A percentile compares a stretch with the other conserved stretches of the same genome.
These are phyloP conservation scores for Naegleria lovaniensis DNA, from an alignment of 208 protist genomes.

Conservation along the genomic window DNA sequence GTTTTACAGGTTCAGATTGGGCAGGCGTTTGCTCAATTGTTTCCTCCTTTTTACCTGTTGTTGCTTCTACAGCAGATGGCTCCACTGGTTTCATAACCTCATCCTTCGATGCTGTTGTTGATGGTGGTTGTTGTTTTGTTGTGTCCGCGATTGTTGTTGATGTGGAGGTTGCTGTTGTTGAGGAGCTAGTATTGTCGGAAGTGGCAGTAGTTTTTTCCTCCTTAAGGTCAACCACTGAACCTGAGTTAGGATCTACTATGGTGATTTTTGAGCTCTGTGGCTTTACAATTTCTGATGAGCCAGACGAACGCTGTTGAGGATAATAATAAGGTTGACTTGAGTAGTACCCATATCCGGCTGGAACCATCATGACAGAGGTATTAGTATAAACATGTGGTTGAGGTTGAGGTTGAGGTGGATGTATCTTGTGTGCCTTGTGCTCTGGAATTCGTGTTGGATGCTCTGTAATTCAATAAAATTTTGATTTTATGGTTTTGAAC, in stretches of 20 bases:
- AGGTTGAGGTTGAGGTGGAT: not conserved
- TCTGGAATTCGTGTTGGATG: not conserved
- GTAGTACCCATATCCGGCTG: not conserved
- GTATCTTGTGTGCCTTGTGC: not conserved
- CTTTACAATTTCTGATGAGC: not conserved
- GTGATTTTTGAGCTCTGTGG: not conserved
- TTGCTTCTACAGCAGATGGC: not conserved
- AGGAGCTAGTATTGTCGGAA: not conserved
- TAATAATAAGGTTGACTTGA: not conserved
- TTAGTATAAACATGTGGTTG: not conserved
- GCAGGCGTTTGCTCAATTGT: not conserved
- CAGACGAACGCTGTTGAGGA: not conserved
- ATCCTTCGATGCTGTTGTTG: too few species aligned
- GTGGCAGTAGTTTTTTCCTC: not conserved
- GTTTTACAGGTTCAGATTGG: too few species aligned
- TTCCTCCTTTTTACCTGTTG: not conserved
- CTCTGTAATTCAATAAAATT: not conserved
- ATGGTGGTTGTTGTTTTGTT: not conserved
- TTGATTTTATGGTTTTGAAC: not conserved
- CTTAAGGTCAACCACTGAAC: not conserved
- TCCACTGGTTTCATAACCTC: not conserved
- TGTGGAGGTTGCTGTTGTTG: not conserved
- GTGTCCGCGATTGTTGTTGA: not conserved
- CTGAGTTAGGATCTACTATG: not conserved
- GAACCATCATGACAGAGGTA: not conserved